Base-by-base conservation (phyloP, 805 yeast genomes). In the Barnettozyma siamensis region DNA sequence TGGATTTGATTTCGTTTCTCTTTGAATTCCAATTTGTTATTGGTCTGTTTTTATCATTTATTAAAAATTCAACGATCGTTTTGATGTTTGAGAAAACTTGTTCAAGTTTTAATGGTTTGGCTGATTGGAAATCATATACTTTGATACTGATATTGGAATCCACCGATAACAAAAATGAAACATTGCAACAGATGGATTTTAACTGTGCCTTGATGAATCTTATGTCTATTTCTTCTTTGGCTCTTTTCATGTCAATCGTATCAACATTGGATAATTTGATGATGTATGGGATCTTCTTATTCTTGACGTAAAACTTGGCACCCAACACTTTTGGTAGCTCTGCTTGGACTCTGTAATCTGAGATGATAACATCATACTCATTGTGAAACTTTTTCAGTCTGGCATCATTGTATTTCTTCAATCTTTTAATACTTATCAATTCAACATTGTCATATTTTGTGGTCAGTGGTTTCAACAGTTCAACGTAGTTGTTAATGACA, bases 281-380 rank as follows among this genome's bases (percentile, higher is more conserved):
- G 67, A 82, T 75, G 48, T 70, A 73, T 2, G 95, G 95, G 15
- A 80, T 65, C 50, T 78, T 81, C 50, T 76, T 80, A 46, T 77
- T 77, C 43, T 76, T 78, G 41, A 70, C 72, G 61, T 77, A 83
- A 54, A 84, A 83, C 41, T 67, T 72, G 6, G 70, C 67, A 1
- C 85, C 84, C 28, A 86, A 60, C 0, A 82, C 59, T 2, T 64
- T 63, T 0, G 85, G 84, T 23, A 85, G 59, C 18, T 78, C 61
- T 46, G 75, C 76, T 51, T 78, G 79, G 2, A 85, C 71, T 46
- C 93, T 65, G 39, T 79, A 75, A 59, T 87, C 95, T 5, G 82
- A 79, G 9, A 86, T 65, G 2, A 87, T 68, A 21, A 81, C 51
- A 53, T 86, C 95, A 55, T 72, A 78, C 31, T 81, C 85, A 43